A percentile compares a stretch with the other conserved stretches of the same genome.
Evolutionary conservation across 768 basidiomycete species (phyloP).

Genomic region (Galerina sulciceps): DNA sequence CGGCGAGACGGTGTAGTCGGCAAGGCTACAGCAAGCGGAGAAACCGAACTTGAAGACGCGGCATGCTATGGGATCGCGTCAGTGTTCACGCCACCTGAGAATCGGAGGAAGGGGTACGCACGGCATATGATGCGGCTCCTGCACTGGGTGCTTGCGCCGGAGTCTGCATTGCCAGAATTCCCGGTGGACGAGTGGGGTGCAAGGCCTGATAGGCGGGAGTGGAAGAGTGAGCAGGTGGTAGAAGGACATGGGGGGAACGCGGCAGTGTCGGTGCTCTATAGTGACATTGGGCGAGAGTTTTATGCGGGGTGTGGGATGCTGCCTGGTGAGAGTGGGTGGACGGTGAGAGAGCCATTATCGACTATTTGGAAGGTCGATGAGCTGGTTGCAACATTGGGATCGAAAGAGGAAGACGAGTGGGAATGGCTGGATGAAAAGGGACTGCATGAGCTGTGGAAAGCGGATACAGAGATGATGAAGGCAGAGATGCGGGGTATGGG

Average conservation of each 20-base stretch:
- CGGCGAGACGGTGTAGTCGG: slow-evolving; percentile 25
- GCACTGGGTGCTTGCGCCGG: slow-evolving; percentile 43
- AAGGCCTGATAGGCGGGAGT: slow-evolving; percentile 19
- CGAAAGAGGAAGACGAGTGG: slow-evolving; percentile 10
- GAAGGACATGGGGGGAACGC: slow-evolving; percentile 11
- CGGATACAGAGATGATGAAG: slow-evolving; percentile 42
- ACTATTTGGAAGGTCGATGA: slow-evolving; percentile 40
- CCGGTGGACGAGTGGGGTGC: slow-evolving; percentile 28
- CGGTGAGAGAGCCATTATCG: slow-evolving; percentile 31
- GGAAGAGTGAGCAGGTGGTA: neutral
- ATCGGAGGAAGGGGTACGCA: slow-evolving; percentile 61
- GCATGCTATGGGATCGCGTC: slow-evolving; percentile 57
- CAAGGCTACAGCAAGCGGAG: slow-evolving; percentile 10
- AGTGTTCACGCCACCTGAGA: slow-evolving; percentile 55
- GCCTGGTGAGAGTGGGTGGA: slow-evolving; percentile 44
- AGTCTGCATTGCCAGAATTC: slow-evolving; percentile 20
- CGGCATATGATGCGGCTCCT: slow-evolving; percentile 67
- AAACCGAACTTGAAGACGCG: slow-evolving; percentile 30
- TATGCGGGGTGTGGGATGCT: slow-evolving; percentile 24
- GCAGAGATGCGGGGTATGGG: slow-evolving; percentile 27
- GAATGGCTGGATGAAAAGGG: slow-evolving; percentile 34
- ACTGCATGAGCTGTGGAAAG: slow-evolving; percentile 37
- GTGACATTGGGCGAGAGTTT: slow-evolving; percentile 29
- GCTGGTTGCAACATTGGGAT: neutral
- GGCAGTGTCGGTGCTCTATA: slow-evolving; percentile 30